Evolutionary conservation across 768 basidiomycete species (phyloP).

Genomic region (Macrolepiota dolichaula): DNA sequence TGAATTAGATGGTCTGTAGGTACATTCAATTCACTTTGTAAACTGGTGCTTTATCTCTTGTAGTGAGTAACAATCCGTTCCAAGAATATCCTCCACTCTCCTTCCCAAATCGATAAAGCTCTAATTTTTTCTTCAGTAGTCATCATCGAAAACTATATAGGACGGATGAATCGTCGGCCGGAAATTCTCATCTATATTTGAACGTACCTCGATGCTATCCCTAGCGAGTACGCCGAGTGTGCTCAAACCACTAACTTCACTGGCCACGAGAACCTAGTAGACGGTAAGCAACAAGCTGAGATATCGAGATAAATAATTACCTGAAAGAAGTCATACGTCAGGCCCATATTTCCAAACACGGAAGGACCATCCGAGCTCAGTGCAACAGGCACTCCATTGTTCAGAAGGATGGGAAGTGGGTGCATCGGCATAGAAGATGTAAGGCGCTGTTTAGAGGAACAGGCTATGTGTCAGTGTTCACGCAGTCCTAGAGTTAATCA

Average conservation of each 20-base stretch:
- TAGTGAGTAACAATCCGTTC: conserved; percentile 18
- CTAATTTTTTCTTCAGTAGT: conserved; percentile 38
- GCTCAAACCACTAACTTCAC: conserved; percentile 61
- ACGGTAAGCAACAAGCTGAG: not conserved
- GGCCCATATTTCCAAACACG: conserved; percentile 72
- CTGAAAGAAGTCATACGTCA: conserved; percentile 79
- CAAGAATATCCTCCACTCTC: conserved; percentile 44
- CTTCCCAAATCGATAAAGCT: conserved; percentile 42
- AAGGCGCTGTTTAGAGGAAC: conserved; percentile 46
- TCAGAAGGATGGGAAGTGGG: conserved; percentile 67
- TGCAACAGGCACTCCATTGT: conserved; percentile 68
- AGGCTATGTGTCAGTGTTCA: not conserved
- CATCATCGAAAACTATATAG: conserved; percentile 48
- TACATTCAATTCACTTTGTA: no score
- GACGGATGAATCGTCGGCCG: not conserved
- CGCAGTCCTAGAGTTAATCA: not conserved
- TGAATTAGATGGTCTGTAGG: no score
- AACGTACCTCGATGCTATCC: conserved; percentile 57
- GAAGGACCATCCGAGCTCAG: conserved; percentile 75
- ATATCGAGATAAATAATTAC: not conserved
- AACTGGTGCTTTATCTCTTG: no score
- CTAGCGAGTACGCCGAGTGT: conserved; percentile 61
- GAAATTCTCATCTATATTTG: not conserved
- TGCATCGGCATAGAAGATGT: conserved; percentile 81
- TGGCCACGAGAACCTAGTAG: conserved; percentile 51